Base-by-base conservation (phyloP, 441 rosid species). In the Jatropha multifida region DNA sequence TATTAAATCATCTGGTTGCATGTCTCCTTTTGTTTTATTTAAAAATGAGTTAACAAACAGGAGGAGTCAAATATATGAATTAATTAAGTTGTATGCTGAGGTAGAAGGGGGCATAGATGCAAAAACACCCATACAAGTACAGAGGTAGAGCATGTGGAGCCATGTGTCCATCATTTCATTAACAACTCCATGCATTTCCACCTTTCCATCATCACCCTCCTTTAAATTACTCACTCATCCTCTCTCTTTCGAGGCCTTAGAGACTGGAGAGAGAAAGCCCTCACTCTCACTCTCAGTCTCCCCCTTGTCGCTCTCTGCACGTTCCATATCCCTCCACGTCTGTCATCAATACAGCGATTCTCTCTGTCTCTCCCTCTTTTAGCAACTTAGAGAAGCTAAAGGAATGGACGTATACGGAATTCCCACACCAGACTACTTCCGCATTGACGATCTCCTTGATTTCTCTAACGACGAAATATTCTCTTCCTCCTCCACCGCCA, bases 331-430 rank as follows among this genome's bases (percentile, higher is more conserved):
- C 58, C 70, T 7, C 48, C 0, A 2, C 9, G 10, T 44, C 0
- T 38, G 5, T 44, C 54, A 37, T 40, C 73, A 51, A 71, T 73
- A 72, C 61, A 18, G 15, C 48, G n/a, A 3, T 5, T 27, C 32
- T 14, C 48, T 41, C 40, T 46, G 59, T 44, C 68, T 20, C 32
- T 13, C 51, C 9, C 10, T 44, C 48, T 6, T 44, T 6, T 7
- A 44, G 48, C 7, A 44, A 44, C 2, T 32, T 32, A 32, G 32
- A 44, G 10, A 44, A 44, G 46, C 62, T 20, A n/a, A 38, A 42
- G 3, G 8, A 52, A 92, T 92, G 97, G 94, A 90, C 74, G 48
- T 85, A 40, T 84, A 84, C 71, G 87, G 89, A 23, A 68, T 32
- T 11, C 37, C 77, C 3, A 23, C 79, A 3, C 83, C 81, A 0